Evolutionary conservation across 768 basidiomycete species (phyloP), one percentile per base, ranked within the genome.

Genomic region (Psilocybe azurescens): DNA sequence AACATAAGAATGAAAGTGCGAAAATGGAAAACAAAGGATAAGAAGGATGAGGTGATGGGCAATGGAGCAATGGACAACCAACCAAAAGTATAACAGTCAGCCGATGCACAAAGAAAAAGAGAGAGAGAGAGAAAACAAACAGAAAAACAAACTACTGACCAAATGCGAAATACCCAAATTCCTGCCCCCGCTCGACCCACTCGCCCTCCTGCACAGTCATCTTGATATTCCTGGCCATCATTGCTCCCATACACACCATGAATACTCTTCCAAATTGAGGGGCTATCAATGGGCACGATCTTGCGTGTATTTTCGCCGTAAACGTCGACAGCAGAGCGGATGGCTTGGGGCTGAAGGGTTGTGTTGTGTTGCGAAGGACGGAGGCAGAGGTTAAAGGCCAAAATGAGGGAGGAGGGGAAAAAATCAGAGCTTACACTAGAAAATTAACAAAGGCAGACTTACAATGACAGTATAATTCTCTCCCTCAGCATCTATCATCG

Each of bases 391-490:
- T 8, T 18, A 24, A 58, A 53, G 29, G 10, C 44, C 49, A 49
- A 28, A 30, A 59, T 18, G 54, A 52, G 32, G 5, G 50, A 20
- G 48, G 33, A 36, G 33, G 5, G 10, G 10, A 10, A 36, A 20
- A 36, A 36, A 36, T 6, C 5, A 36, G 33, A 36, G 33, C 33
- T 20, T 20, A 20, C 20, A 20, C 20, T 20, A 20, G 20, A 36
- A 10, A 10, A 36, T 6, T 10, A 36, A 36, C 33, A 10, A 36
- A 36, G 33, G 10, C 33, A 36, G 3, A 78, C 86, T 53, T 65
- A 92, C 91, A 59, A 95, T 97, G 63, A 97, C 97, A 0, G 97
- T 98, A 75, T 97, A 99, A 75, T 97, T 99, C 70, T 97, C 94
- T 5, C 97, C 97, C 2, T 87, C 66, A 58, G 98, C 91, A 69